Percentiles rank a stretch among this genome's conserved stretches.
These are phyloP conservation scores for Fusarium duplospermum DNA, from an alignment of 2,329 filamentous ascomycete species.

Conservation along the genomic window DNA sequence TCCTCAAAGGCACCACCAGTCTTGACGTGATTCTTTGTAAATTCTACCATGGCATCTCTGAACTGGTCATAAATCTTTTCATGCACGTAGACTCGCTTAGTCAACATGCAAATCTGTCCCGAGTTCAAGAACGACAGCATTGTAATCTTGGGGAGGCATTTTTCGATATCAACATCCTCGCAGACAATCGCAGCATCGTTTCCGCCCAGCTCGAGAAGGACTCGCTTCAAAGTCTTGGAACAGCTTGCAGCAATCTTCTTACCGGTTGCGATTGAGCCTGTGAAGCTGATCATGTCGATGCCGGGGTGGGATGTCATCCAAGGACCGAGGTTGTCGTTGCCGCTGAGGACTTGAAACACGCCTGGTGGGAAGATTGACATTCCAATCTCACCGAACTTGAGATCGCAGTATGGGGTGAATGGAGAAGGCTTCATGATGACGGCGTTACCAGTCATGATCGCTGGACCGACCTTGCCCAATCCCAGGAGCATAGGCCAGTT, in stretches of 20 bases:
- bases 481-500: conserved; percentile 38
- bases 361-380: conserved; percentile 69
- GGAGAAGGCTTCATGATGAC: conserved; percentile 69
- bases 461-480: conserved; percentile 63
- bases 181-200: conserved; percentile 68
- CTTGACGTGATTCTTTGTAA: conserved; percentile 50
- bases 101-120: conserved; percentile 53
- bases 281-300: conserved; percentile 72
- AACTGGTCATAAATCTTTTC: conserved; percentile 69
- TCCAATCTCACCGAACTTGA: conserved; percentile 70
- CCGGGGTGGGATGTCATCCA: conserved; percentile 68
- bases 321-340: conserved; percentile 69
- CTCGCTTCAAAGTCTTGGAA: conserved; percentile 67
- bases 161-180: conserved; percentile 65
- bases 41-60: conserved; percentile 49
- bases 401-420: conserved; percentile 66
- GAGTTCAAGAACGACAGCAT: conserved; percentile 62
- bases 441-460: conserved; percentile 66
- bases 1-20: conserved; percentile 57
- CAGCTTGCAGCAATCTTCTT: conserved; percentile 69
- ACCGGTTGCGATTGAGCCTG: conserved; percentile 68
- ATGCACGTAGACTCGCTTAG: conserved; percentile 72
- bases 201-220: conserved; percentile 68
- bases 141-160: conserved; percentile 25
- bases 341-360: conserved; percentile 70